phyloP scores from a whole-genome alignment of 805 yeast genomes.

The Starmerella kuoi region DNA sequence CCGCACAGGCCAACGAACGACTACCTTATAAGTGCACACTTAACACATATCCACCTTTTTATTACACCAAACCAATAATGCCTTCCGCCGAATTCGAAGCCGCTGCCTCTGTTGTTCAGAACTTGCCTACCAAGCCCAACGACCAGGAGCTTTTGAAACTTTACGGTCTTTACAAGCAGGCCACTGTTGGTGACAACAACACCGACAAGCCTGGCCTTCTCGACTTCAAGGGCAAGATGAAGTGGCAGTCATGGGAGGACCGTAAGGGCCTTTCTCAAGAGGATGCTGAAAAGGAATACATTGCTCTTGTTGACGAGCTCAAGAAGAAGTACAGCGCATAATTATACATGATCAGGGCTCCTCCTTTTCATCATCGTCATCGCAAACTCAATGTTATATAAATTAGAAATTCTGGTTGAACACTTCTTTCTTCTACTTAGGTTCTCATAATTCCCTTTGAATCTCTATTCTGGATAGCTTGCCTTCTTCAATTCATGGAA shows the following conservation, averaged over 20 bases:
- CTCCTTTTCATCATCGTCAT: too few relatives aligned
- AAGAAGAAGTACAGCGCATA: conserved; percentile 16
- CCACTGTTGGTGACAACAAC: conserved; percentile 87
- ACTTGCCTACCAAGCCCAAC: conserved; percentile 61
- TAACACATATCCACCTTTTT: neutral
- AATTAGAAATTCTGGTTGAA: too few relatives aligned
- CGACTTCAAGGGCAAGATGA: conserved; percentile 89
- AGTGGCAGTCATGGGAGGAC: conserved; percentile 95
- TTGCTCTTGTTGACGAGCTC: conserved; percentile 28
- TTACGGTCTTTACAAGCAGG: conserved; percentile 92
- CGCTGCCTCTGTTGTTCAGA: conserved; percentile 65
- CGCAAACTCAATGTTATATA: too few relatives aligned
- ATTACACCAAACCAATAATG: conserved; percentile 21
- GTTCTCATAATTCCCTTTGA: too few relatives aligned
- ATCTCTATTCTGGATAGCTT: too few relatives aligned
- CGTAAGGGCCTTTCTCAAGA: conserved; percentile 71
- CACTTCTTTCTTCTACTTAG: too few relatives aligned
- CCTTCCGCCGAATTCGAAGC: conserved; percentile 31
- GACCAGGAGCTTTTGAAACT: conserved; percentile 79
- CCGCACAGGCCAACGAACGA: too few relatives aligned
- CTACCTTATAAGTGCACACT: too few relatives aligned
- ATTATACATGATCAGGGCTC: too few relatives aligned
- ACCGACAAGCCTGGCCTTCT: conserved; percentile 83
- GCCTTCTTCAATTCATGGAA: too few relatives aligned
- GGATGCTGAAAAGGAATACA: conserved; percentile 72